Base-by-base conservation (phyloP, 2,329 filamentous ascomycete species). In the Ceratocystiopsis brevicomis region DNA sequence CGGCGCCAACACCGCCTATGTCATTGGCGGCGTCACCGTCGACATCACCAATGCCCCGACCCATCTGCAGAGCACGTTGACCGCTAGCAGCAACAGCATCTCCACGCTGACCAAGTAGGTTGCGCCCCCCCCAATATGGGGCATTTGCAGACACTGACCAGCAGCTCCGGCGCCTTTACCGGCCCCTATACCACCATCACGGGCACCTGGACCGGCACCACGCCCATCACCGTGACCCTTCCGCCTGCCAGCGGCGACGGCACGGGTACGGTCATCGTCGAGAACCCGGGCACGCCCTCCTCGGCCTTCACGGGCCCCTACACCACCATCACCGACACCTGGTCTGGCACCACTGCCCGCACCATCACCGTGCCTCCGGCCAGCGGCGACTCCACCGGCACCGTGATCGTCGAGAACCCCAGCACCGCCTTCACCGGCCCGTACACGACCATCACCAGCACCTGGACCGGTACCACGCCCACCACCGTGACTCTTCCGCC, bases 361-460 rank as follows among this genome's bases (percentile, higher is more conserved):
- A 46, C 44, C 0, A 16, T 48, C 6, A 46, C 46, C 0, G 2
- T 48, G 1, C 41, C 42, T 13, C 46, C 46, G 2, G 42, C 39
- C 46, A 60, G 61, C 30, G 79, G 74, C 35, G 80, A 79, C 38
- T 68, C 74, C 53, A 62, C 44, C 10, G 48, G 43, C n/a, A 51
- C 50, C 1, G 46, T 50, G 3, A n/a, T 51, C 18, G 37, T 51
- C 35, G 32, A 33, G 11, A 3, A 3, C 11, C 32, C 32, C 16
- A 21, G 10, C 6, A 32, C 40, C 4, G 8, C 21, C 1, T 47
- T 45, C 25, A 45, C 45, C 1, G 45, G 45, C 1, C 46, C 46
- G 1, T 47, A 15, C 19, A 46, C 44, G 2, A 48, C 47, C 3
- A 16, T 46, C 10, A 41, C 44, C 3, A 44, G 44, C 10, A 9